A percentile compares a stretch with the other conserved stretches of the same genome.
Evolutionary conservation across 1,284 basidiomycete species (phyloP).

Genomic region (Malassezia sympodialis): DNA sequence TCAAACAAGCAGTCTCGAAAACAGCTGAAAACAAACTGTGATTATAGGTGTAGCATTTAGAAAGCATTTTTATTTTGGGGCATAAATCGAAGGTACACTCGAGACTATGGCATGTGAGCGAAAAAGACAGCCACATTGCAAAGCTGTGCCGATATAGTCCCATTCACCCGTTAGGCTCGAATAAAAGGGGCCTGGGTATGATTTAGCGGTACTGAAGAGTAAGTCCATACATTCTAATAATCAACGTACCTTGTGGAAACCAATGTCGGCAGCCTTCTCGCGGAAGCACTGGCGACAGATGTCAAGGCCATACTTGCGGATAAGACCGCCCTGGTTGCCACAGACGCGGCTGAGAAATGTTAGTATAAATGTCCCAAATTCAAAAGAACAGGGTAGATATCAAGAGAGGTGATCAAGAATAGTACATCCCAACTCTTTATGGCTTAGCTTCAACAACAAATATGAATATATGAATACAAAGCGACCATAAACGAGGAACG

Average conservation of each 20-base stretch:
- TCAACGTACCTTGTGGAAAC: constrained; percentile 39
- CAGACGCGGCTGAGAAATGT: constrained; percentile 39
- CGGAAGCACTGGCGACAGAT: constrained; percentile 49
- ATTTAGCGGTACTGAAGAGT: constrained; percentile 17
- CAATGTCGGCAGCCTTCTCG: constrained; percentile 46
- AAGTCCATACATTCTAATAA: neutral
- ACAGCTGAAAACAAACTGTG: neutral
- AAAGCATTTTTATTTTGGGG: constrained; percentile 8
- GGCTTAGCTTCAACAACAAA: neutral
- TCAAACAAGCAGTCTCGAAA: neutral
- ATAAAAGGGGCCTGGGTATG: neutral
- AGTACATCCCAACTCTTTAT: neutral
- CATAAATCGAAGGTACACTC: constrained; percentile 8
- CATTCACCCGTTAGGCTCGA: neutral
- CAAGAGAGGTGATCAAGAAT: neutral
- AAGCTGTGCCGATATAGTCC: neutral
- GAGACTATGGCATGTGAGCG: constrained; percentile 7
- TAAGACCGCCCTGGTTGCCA: constrained; percentile 46
- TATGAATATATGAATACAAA: neutral
- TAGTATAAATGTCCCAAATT: neutral
- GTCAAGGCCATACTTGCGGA: constrained; percentile 48
- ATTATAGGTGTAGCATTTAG: neutral
- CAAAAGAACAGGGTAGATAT: neutral
- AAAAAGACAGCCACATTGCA: neutral
- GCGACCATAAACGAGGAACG: neutral